Conservation (phyloP, 2,329 filamentous ascomycete genomes). For the Monilinia vaccinii-corymbosi region DNA sequence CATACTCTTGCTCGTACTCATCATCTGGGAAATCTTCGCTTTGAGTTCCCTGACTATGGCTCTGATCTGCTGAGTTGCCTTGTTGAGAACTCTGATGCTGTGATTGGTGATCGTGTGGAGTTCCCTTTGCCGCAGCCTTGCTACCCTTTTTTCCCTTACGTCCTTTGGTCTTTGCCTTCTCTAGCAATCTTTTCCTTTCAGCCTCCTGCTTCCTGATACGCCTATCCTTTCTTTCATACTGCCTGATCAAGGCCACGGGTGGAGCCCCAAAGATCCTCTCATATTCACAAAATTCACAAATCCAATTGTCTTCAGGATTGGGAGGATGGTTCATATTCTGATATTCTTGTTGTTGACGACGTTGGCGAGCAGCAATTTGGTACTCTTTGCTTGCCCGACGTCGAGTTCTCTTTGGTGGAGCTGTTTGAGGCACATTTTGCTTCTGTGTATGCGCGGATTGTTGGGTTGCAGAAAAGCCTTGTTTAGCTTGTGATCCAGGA, state of each 20-base stretch:
- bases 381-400: conserved; percentile 64
- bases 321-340: conserved; percentile 69
- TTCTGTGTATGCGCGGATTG: conserved; percentile 32
- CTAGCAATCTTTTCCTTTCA: conserved; percentile 75
- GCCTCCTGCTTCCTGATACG: conserved; percentile 73
- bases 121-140: conserved; percentile 38
- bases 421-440: conserved; percentile 26
- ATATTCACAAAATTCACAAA: conserved; percentile 98
- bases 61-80: conserved; percentile 24
- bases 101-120: conserved; percentile 23
- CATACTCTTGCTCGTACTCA: conserved; percentile 40
- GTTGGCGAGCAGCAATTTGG: conserved; percentile 63
- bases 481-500: conserved; percentile 20
- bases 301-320: conserved; percentile 69
- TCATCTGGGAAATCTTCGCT: conserved; percentile 41
- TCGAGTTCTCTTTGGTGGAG: conserved; percentile 50
- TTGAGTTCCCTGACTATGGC: conserved; percentile 32
- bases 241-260: conserved; percentile 73
- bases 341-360: conserved; percentile 68
- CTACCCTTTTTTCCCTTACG: conserved; percentile 78
- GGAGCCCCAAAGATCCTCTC: conserved; percentile 88
- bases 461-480: conserved; percentile 24
- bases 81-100: conserved; percentile 31
- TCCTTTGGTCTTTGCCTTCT: conserved; percentile 91
- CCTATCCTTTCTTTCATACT: conserved; percentile 92